phyloP scores from a whole-genome alignment of 768 basidiomycete genomes.

The Mycena capillaripes region DNA sequence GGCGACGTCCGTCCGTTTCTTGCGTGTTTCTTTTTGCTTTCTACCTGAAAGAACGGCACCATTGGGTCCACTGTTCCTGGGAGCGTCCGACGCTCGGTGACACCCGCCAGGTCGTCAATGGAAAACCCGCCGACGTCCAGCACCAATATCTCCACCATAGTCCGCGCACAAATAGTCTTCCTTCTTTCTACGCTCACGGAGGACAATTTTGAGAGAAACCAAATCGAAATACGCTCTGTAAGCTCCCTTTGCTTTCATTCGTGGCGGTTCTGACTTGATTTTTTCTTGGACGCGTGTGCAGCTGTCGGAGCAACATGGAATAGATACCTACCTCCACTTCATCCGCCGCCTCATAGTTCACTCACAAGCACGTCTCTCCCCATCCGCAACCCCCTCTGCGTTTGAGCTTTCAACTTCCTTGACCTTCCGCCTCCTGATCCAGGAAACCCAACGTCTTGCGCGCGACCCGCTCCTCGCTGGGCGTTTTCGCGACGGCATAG shows the following conservation, averaged over 20 bases:
- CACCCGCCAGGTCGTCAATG: conserved; percentile 88
- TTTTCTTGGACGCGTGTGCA: conserved; percentile 51
- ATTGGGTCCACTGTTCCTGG: conserved; percentile 71
- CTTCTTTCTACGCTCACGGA: conserved; percentile 95
- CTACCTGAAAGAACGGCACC: conserved; percentile 11
- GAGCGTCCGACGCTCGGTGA: conserved; percentile 81
- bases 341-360: conserved; percentile 95
- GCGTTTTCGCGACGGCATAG: conserved; percentile 91
- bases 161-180: conserved; percentile 98
- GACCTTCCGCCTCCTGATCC: conserved; percentile 87
- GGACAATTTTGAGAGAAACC: conserved; percentile 96
- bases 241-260: conserved; percentile 50
- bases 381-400: conserved; percentile 69
- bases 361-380: conserved; percentile 79
- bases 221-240: conserved; percentile 95
- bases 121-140: conserved; percentile 79
- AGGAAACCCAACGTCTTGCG: conserved; percentile 90
- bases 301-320: conserved; percentile 97
- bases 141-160: conserved; percentile 92
- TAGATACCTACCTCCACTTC: conserved; percentile 98
- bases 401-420: conserved; percentile 84
- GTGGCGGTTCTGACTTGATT: conserved; percentile 5
- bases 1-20: background rate
- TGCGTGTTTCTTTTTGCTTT: background rate
- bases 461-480: conserved; percentile 93